Percentiles rank a stretch among this genome's conserved stretches.
Evolutionary conservation across 495 filamentous ascomycete genomes (phyloP).

Genomic region (Xeromyces bisporus): DNA sequence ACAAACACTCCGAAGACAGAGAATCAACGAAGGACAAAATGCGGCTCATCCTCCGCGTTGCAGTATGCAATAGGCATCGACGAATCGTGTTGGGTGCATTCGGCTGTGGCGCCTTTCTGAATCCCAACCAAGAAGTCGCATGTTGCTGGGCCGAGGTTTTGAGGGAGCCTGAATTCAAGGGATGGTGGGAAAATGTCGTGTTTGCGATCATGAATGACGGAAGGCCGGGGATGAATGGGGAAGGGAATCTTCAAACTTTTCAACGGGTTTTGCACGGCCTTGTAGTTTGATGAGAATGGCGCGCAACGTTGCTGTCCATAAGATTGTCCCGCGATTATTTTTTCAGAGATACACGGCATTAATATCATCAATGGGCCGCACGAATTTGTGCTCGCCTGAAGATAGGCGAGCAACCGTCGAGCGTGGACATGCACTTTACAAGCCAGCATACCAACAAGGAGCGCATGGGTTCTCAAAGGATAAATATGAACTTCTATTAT

Average conservation of each 20-base stretch:
- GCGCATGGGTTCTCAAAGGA: too few species aligned
- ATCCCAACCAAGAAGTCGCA: constrained; percentile 45
- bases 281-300: too few species aligned
- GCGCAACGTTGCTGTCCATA: too few species aligned
- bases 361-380: too few species aligned
- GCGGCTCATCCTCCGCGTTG: constrained; percentile 36
- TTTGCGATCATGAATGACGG: constrained; percentile 19
- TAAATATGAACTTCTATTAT: too few species aligned
- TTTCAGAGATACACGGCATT: too few species aligned
- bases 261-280: constrained; percentile 23
- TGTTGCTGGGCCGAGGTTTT: constrained; percentile 42
- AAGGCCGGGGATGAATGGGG: constrained; percentile 10
- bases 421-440: too few species aligned
- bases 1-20: constrained; percentile 21
- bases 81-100: constrained; percentile 46
- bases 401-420: too few species aligned
- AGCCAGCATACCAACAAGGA: too few species aligned
- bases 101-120: constrained; percentile 47
- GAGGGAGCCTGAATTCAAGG: constrained; percentile 32
- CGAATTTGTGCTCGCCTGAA: too few species aligned
- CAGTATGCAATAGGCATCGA: constrained; percentile 32
- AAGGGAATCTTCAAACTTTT: constrained; percentile 33
- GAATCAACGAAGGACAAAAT: constrained; percentile 41
- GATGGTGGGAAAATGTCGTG: constrained; percentile 20
- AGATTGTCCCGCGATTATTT: too few species aligned